Evolutionary conservation across 2,329 filamentous ascomycete genomes (phyloP), one percentile per base, ranked within the genome.

Genomic region (Rhynchosporium agropyri): DNA sequence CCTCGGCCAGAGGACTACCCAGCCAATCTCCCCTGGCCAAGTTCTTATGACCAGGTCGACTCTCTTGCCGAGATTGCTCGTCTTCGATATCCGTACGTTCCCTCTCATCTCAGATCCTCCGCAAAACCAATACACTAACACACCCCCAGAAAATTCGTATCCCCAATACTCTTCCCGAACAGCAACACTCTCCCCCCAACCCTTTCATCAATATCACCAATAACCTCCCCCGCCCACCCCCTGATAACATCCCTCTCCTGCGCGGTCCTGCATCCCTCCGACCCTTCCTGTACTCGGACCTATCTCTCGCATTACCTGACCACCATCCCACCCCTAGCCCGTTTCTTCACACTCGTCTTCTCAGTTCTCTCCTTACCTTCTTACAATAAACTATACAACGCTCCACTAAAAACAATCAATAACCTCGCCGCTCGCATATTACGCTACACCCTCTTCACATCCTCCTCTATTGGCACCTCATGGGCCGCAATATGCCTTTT

Each of bases 401-500:
- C 84, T 29, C 94, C 94, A 0, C 74, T 92, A 29, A 77, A 84
- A 0, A 84, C 88, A 2, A 76, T 92, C 12, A 89, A 89, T 73
- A 75, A 75, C 4, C 81, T 97, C 10, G 80, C 90, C 1, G 83
- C 86, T 40, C 82, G 82, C 38, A 88, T 94, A 26, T 81, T 97
- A 36, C 85, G 89, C 65, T 87, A 91, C 74, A 88, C 89, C 0
- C 81, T 91, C 4, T 92, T 96, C 71, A 79, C 92, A 55, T 92
- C 92, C 0, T 90, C 91, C 15, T 84, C 90, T n/a, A 87, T 97
- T 63, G 92, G 91, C 13, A 91, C 91, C 0, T 86, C 87, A 38
- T 99, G 95, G 95, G 92, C 88, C 0, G 89, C 87, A 62, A 88
- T 97, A 69, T 99, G 94, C 79, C 83, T 97, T 72, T 92, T 97